These are phyloP conservation scores for Tolypocladium endophyticum DNA, from an alignment of 2,329 filamentous ascomycete species.

Conservation along the genomic window DNA sequence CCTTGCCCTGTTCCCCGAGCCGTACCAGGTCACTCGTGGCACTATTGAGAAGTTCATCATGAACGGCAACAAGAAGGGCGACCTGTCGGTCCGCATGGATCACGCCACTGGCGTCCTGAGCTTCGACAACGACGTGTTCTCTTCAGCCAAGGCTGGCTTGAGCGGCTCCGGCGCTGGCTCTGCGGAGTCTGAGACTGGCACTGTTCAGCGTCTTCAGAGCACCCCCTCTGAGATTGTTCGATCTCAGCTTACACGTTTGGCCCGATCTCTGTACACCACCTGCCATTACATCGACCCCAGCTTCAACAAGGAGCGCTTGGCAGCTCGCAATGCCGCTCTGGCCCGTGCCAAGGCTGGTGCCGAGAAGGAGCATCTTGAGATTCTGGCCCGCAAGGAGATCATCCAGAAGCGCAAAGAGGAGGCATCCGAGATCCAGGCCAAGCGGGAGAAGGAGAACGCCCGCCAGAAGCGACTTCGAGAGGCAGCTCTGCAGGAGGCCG, in stretches of 20 bases:
- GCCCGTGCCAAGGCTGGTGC: conserved; percentile 75
- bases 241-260: conserved; percentile 82
- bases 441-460: conserved; percentile 86
- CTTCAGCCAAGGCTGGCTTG: conserved; percentile 85
- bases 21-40: conserved; percentile 81
- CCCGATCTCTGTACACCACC: conserved; percentile 83
- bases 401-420: conserved; percentile 97
- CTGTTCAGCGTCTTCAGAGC: conserved; percentile 91
- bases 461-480: conserved; percentile 77
- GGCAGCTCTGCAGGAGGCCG: conserved; percentile 80
- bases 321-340: conserved; percentile 70
- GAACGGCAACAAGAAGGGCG: conserved; percentile 99
- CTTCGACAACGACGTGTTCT: conserved; percentile 98
- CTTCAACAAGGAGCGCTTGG: conserved; percentile 71
- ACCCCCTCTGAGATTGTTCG: conserved; percentile 97
- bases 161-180: conserved; percentile 76
- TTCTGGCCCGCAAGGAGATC: conserved; percentile 73
- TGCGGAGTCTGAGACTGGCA: conserved; percentile 72
- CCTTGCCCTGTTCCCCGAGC: conserved; percentile 90
- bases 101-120: conserved; percentile 91
- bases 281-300: conserved; percentile 92
- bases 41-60: conserved; percentile 99
- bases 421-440: conserved; percentile 77
- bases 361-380: conserved; percentile 83
- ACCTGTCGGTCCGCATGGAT: conserved; percentile 90